Evolutionary conservation across 2,329 filamentous ascomycete species (phyloP), one percentile per base, ranked within the genome.

Genomic region (Coleophoma eucalyptorum): DNA sequence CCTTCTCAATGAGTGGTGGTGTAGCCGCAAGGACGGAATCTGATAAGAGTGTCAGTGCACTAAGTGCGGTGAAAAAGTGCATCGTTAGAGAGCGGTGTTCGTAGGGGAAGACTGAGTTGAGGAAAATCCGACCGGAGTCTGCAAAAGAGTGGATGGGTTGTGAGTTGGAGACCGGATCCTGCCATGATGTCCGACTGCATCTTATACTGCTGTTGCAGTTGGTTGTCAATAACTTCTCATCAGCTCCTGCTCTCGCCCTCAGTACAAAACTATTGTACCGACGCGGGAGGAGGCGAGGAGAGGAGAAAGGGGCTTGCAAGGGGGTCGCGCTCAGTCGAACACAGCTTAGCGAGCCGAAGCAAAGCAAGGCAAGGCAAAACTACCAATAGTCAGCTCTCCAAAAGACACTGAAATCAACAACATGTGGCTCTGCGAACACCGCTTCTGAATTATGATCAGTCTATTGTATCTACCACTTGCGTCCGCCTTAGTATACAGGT

Each of bases 401-500:
- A 38, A 50, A 50, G 34, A 43, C 21, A 40, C 15, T 21, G 44
- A 18, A 32, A 51, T 12, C n/a, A 42, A 48, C 41, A 45, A 37
- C 35, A 12, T 26, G n/a, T 42, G 40, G 40, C 40, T 42, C 15
- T 21, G n/a, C 13, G 43, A 43, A 48, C 11, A 7, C 31, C 35
- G 40, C 50, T 31, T 21, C 31, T 31, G 40, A 51, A 50, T 49
- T 46, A 34, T 52, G 43, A 52, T 54, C 47, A 51, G 55, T 54
- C 41, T 55, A 54, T 55, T 51, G 46, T 26, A 38, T 41, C 46
- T 44, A 51, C 49, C 35, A 54, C 50, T 55, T 58, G 49, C 44
- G 50, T 52, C 51, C 43, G 52, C 52, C 47, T 35, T 55, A 55
- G 58, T 62, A 48, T 62, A 61, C 60, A 60, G 35, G 53, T 52